These are phyloP conservation scores for Xylariaceae sp. DNA, from an alignment of 2,329 filamentous ascomycete species.

Conservation along the genomic window DNA sequence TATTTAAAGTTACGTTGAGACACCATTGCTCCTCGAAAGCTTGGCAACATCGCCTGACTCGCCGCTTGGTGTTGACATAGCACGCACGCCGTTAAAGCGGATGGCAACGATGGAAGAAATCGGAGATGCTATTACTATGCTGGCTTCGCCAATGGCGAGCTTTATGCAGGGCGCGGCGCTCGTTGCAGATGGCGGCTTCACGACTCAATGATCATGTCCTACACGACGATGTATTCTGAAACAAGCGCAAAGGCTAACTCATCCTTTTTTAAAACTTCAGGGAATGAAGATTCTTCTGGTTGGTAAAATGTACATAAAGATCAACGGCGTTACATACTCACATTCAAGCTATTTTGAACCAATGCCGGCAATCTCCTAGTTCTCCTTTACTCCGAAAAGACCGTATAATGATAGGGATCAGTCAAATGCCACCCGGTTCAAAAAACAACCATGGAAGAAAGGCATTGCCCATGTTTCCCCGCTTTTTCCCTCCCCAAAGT, in stretches of 20 bases:
- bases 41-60: constrained; percentile 35
- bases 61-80: constrained; percentile 49
- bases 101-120: constrained; percentile 58
- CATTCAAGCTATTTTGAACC: too few species aligned
- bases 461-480: background rate
- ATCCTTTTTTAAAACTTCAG: too few species aligned
- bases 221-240: too few species aligned
- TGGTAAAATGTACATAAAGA: too few species aligned
- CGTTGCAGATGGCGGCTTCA: constrained; percentile 54
- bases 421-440: background rate
- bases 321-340: too few species aligned
- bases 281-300: too few species aligned
- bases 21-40: constrained; percentile 44
- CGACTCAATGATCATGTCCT: constrained; percentile 19
- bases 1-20: constrained; percentile 51
- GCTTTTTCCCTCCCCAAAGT: background rate
- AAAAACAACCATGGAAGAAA: background rate
- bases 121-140: constrained; percentile 57
- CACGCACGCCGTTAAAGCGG: constrained; percentile 54
- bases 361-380: too few species aligned
- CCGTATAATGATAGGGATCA: too few species aligned
- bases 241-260: too few species aligned
- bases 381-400: too few species aligned
- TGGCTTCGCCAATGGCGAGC: constrained; percentile 58
- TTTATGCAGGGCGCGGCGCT: constrained; percentile 57